Evolutionary conservation across 345 rosid genomes (phyloP).

Genomic region (Excoecaria agallocha): DNA sequence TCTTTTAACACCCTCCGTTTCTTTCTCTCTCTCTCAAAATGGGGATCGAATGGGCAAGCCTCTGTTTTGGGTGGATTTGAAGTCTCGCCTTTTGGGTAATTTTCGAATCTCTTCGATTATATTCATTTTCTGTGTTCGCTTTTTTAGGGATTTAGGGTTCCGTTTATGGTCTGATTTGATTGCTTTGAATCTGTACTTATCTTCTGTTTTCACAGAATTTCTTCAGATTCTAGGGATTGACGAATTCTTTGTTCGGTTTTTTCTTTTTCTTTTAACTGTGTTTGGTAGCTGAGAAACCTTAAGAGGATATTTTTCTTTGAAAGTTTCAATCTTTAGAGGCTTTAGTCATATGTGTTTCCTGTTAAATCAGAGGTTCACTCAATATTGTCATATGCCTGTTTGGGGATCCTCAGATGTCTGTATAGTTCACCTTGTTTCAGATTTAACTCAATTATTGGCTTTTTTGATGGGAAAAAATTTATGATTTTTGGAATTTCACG

Average conservation of each 20-base stretch:
- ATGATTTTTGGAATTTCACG: not conserved
- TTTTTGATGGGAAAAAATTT: not conserved
- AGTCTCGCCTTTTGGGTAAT: conserved; percentile 40
- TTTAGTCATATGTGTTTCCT: not conserved
- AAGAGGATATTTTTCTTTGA: not conserved
- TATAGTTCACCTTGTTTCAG: not conserved
- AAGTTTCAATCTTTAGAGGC: not conserved
- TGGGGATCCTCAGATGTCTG: not conserved
- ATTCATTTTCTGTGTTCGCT: not conserved
- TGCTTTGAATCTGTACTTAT: conserved; percentile 28
- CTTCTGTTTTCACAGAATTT: not conserved
- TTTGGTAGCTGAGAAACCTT: not conserved
- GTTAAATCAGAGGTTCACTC: not conserved
- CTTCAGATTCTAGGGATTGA: conserved; percentile 26
- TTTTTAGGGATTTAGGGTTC: conserved; percentile 15
- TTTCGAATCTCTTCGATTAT: conserved; percentile 14
- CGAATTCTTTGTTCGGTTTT: conserved; percentile 5
- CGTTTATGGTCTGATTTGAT: conserved; percentile 24
- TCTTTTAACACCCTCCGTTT: conserved; percentile 35
- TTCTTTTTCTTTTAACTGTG: not conserved
- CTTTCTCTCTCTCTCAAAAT: conserved; percentile 15
- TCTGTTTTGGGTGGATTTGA: conserved; percentile 36
- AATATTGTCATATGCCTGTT: not conserved
- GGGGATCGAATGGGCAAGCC: conserved; percentile 37
- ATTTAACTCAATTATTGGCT: not conserved